These are phyloP conservation scores for Candida dendrica DNA, from an alignment of 805 yeast species.

Conservation along the genomic window DNA sequence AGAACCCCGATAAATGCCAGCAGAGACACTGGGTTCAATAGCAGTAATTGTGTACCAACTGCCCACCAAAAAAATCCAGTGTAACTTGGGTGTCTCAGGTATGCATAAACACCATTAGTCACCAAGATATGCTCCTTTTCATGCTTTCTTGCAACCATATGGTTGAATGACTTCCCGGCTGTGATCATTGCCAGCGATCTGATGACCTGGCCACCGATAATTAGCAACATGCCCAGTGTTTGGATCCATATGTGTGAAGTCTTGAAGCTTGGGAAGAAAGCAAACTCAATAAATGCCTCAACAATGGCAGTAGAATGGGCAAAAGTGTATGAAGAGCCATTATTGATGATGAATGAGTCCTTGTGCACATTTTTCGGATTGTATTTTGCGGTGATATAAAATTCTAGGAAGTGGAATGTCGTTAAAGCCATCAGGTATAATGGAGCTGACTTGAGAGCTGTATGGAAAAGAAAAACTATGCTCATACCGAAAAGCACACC, in stretches of 20 bases:
- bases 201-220: slow-evolving; percentile 55
- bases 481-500: slow-evolving; percentile 38
- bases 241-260: slow-evolving; percentile 12
- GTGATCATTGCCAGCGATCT: slow-evolving; percentile 81
- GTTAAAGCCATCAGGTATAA: slow-evolving; percentile 47
- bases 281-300: slow-evolving; percentile 41
- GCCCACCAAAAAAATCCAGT: slow-evolving; percentile 94
- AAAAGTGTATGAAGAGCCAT: slow-evolving; percentile 48
- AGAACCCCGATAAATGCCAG: slow-evolving; percentile 48
- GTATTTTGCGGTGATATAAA: slow-evolving; percentile 67
- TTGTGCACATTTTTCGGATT: slow-evolving; percentile 59
- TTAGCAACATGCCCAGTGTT: slow-evolving; percentile 38
- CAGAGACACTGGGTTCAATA: slow-evolving; percentile 59
- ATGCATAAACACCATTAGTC: slow-evolving; percentile 63
- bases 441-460: slow-evolving; percentile 27
- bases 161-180: slow-evolving; percentile 84
- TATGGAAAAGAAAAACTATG: slow-evolving; percentile 20
- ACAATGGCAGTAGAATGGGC: slow-evolving; percentile 51
- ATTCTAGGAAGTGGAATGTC: slow-evolving; percentile 77
- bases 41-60: slow-evolving; percentile 67
- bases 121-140: slow-evolving; percentile 56
- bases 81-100: slow-evolving; percentile 83
- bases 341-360: slow-evolving; percentile 63
- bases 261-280: slow-evolving; percentile 33
- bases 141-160: slow-evolving; percentile 53